phyloP scores from a whole-genome alignment of 768 basidiomycete species.

The Lenzites betulinus region DNA sequence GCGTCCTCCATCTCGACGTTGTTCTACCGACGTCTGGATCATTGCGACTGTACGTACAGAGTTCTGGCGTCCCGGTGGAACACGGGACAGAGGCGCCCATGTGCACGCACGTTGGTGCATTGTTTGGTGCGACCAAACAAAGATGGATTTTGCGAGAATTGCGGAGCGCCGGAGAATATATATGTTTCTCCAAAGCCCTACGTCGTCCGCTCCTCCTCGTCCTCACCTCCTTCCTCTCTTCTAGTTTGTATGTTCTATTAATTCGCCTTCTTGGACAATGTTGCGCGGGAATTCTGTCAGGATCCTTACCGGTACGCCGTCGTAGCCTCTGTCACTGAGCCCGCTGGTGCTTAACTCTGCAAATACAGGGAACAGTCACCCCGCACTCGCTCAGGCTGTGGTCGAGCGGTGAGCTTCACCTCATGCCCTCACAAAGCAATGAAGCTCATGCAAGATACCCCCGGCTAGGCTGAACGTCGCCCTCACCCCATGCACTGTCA shows the following conservation, averaged over 20 bases:
- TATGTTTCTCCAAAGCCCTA: slow-evolving; percentile 17
- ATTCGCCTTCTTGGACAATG: slow-evolving; percentile 49
- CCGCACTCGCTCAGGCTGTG: slow-evolving; percentile 93
- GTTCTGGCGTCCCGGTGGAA: background rate
- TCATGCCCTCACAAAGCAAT: slow-evolving; percentile 38
- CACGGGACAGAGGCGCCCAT: background rate
- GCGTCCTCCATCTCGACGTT: too few species aligned
- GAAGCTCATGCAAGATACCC: slow-evolving; percentile 43
- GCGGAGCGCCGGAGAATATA: slow-evolving; percentile 19
- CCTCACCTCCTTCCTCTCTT: slow-evolving; percentile 11
- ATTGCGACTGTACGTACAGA: too few species aligned
- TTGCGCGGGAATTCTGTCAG: slow-evolving; percentile 82
- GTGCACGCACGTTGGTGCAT: slow-evolving; percentile 16
- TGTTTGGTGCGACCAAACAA: slow-evolving; percentile 18
- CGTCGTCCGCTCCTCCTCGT: slow-evolving; percentile 3
- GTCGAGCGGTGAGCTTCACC: slow-evolving; percentile 91
- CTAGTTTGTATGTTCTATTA: slow-evolving; percentile 24
- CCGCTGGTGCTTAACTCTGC: slow-evolving; percentile 18
- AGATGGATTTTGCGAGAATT: slow-evolving; percentile 18
- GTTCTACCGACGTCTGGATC: too few species aligned
- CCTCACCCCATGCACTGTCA: slow-evolving; percentile 81
- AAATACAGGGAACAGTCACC: slow-evolving; percentile 91
- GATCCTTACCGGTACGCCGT: slow-evolving; percentile 65
- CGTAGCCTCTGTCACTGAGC: background rate
- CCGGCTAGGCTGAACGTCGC: slow-evolving; percentile 80